Evolutionary conservation across 441 rosid species (phyloP), one percentile per base, ranked within the genome.

Genomic region (Kokia cookei): DNA sequence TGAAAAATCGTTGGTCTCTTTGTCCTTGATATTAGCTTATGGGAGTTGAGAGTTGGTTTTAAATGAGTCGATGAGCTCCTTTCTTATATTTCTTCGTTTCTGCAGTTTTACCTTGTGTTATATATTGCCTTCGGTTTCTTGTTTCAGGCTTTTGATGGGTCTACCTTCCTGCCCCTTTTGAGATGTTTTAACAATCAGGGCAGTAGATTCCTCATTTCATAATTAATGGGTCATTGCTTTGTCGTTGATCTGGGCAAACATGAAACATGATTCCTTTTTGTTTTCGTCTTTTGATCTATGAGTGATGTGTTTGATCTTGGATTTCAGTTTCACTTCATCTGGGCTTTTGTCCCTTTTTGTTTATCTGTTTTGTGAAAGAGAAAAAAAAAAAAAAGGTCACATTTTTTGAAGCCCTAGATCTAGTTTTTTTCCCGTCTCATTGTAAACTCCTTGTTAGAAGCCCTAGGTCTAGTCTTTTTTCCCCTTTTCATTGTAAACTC

Each of bases 291-390:
- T 51, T 32, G 63, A 71, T 75, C 78, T 69, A 35, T 26, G 15
- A 8, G 40, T 35, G 45, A 57, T 57, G 5, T 19, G 35, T 15
- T 43, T 62, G 22, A 58, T 53, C 69, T 51, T 65, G 66, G 77
- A 51, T 61, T 45, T 24, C 22, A n/a, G 50, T 61, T 47, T 32
- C 17, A 10, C 32, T 57, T 19, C 26, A 75, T 75, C 78, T 77
- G 77, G 82, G 75, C 81, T 47, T 54, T 22, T 11, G n/a, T 54
- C 68, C 55, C 51, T 70, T 40, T 53, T 26, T 42, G 11, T 10
- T 11, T 40, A 26, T 42, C 42, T 12, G 5, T 5, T 12, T 64
- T 32, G 2, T 67, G 17, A 73, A 68, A 67, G 9, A 17, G 8
- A 17, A 6, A 17, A 10, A 3, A 17, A 6, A 17, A 10, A 3